phyloP scores from a whole-genome alignment of 257 asterid species.

The Solanum clarkiae region DNA sequence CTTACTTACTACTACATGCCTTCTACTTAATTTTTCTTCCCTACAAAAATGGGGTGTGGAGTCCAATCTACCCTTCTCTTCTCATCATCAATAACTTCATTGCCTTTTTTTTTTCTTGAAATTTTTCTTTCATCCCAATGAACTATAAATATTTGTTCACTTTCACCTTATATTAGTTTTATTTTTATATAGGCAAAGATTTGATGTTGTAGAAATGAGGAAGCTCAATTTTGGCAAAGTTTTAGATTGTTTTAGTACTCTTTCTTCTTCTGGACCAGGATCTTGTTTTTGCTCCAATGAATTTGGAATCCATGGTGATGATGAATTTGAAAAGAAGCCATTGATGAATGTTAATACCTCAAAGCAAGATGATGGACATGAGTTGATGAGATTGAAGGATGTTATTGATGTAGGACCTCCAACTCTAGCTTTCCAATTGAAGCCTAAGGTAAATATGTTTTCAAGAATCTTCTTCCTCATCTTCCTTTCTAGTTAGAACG shows the following conservation, averaged over 20 bases:
- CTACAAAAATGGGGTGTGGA: neutral
- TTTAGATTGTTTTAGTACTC: slow-evolving; percentile 17
- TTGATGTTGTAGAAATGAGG: slow-evolving; percentile 13
- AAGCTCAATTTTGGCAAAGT: slow-evolving; percentile 27
- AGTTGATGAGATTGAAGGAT: slow-evolving; percentile 18
- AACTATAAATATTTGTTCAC: neutral
- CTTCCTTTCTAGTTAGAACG: neutral
- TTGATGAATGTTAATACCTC: neutral
- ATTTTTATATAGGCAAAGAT: neutral
- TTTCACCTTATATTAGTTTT: neutral
- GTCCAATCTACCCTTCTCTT: neutral
- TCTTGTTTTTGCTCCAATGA: slow-evolving; percentile 24
- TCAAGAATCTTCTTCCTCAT: neutral
- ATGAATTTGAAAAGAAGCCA: slow-evolving; percentile 16
- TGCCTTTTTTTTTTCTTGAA: neutral
- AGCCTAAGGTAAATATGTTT: slow-evolving; percentile 28
- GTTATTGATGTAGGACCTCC: slow-evolving; percentile 23
- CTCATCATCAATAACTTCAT: neutral
- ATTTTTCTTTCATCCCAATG: neutral
- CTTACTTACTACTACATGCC: neutral
- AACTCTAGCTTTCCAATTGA: slow-evolving; percentile 35
- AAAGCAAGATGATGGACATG: neutral
- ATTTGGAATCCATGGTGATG: neutral
- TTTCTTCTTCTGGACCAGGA: slow-evolving; percentile 10
- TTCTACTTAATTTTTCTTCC: neutral